Evolutionary conservation across 2,329 filamentous ascomycete species (phyloP), one percentile per base, ranked within the genome.

Genomic region (Bimuria novae-zelandiae): DNA sequence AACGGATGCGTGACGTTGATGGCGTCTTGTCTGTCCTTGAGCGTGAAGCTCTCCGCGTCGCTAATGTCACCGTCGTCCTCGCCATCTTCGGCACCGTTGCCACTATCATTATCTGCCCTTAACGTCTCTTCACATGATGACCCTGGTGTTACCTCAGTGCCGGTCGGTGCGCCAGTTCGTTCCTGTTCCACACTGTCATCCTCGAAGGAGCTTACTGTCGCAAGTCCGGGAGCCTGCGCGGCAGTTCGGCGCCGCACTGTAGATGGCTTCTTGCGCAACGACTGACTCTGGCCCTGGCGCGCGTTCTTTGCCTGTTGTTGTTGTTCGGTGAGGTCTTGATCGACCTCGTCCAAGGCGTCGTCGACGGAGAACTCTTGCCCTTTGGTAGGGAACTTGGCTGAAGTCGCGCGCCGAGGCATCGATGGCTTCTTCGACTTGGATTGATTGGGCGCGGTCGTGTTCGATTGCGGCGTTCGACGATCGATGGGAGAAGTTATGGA

Each of bases 1-100:
- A 99, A 99, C 0, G 94, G 94, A 80, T 99, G 94, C 0, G 94
- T 99, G 73, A 96, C 89, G 76, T 99, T 99, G 80, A 99, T 99
- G 60, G 94, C 94, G 72, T 96, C 87, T 76, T 99, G 94, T 51
- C 94, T 86, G 74, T 99, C 94, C 74, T 95, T 96, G 64, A 99
- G 83, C 0, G 94, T 99, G 72, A 99, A 99, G 77, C 93, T 97
- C 76, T 97, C 94, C 1, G 94, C 89, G 64, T 97, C 94, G 73
- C 93, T 97, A 46, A 92, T 68, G 54, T 89, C 86, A 53, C 78
- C 86, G 27, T 89, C 87, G 17, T 89, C 89, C 8, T 88, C 85
- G 36, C 83, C 84, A 27, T 83, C 83, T 17, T 84, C 83, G 10
- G 78, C 75, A 17, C 78, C 78, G 12, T 80, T 80, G 14, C 82